Base-by-base conservation (phyloP, 257 asterid species). In the Solanum piurae region DNA sequence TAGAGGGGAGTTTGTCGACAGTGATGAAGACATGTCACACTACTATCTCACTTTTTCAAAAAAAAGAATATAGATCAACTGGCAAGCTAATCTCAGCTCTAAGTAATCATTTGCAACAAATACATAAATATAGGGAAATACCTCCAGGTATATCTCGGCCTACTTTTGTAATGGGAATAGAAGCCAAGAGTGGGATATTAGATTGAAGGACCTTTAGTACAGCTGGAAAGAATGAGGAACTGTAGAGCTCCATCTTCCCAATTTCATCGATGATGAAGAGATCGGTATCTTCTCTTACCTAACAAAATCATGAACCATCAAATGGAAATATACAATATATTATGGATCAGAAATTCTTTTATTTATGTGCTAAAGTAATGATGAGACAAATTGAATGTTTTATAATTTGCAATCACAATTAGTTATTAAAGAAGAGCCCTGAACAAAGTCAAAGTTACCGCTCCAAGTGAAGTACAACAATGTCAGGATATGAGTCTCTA, bases 111-210 rank as follows among this genome's bases (percentile, higher is more conserved):
- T 58, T 84, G 87, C 77, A 84, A 38, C 87, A 84, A 69, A 4
- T 34, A 62, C 64, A 87, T 27, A 73, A n/a, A 80, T 18, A 18
- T 14, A 82, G 42, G 71, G 72, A 66, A 88, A n/a, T 92, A 96
- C 98, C 99, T 94, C 93, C 96, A 85, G 99, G 98, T 87, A 96
- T 92, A 89, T 96, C 98, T 89, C 94, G 87, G 87, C 98, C 98
- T 87, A 89, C 91, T 88, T 94, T 96, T 68, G 98, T 96, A 77
- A 91, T 69, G 29, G 98, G 99, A 62, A 94, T 92, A 75, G 98
- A 68, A 33, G 98, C 99, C 94, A 96, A 93, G 76, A 96, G 95
- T 64, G 98, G 99, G 87, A 94, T 91, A 89, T 94, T 91, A 83
- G 98, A 94, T 89, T 95, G 95, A 84, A 96, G 89, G 49, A 96